A percentile compares a stretch with the other conserved stretches of the same genome.
These are phyloP conservation scores for Chernovozyma aurita DNA, from an alignment of 1,139 yeast species.

Conservation along the genomic window DNA sequence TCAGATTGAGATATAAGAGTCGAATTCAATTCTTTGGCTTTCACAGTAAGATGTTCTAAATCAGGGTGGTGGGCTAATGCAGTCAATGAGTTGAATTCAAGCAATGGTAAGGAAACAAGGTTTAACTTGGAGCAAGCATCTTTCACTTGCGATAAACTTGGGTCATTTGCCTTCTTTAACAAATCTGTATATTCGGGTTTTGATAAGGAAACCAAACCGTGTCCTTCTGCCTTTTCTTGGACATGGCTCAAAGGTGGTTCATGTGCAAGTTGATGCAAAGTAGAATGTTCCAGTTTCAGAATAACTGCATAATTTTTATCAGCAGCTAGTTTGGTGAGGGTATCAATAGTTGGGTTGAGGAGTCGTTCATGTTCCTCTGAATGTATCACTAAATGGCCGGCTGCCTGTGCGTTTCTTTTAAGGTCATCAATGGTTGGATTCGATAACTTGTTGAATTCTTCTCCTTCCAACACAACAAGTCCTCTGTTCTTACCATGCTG, in stretches of 20 bases:
- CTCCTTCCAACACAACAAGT: conserved; percentile 14
- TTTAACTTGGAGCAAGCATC: conserved; percentile 7
- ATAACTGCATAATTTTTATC: conserved; percentile 11
- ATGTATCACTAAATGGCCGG: conserved; percentile 7
- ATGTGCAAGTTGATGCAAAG: conserved; percentile 21
- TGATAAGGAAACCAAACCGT: conserved; percentile 31
- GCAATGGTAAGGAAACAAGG: conserved; percentile 16
- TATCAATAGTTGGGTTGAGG: conserved; percentile 4
- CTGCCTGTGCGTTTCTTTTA: conserved; percentile 9
- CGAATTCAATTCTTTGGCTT: conserved; percentile 12
- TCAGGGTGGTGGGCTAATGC: conserved; percentile 18
- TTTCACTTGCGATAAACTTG: conserved; percentile 13
- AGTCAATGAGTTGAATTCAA: conserved; percentile 14
- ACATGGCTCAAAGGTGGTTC: conserved; percentile 32
- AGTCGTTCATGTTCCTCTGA: conserved; percentile 9
- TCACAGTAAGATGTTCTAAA: conserved; percentile 14
- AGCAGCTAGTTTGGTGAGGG: conserved; percentile 8
- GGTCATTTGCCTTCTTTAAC: conserved; percentile 31
- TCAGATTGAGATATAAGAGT: conserved; percentile 4
- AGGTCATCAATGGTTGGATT: conserved; percentile 26
- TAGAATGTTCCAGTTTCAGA: conserved; percentile 15
- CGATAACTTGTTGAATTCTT: conserved; percentile 16
- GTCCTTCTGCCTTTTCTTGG: conserved; percentile 31
- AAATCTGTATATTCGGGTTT: conserved; percentile 33
- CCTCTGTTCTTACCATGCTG: conserved; percentile 16